Percentiles rank a stretch among this genome's conserved stretches.
Evolutionary conservation across 1,139 yeast genomes (phyloP).

Genomic region (Pneumocystis murina): DNA sequence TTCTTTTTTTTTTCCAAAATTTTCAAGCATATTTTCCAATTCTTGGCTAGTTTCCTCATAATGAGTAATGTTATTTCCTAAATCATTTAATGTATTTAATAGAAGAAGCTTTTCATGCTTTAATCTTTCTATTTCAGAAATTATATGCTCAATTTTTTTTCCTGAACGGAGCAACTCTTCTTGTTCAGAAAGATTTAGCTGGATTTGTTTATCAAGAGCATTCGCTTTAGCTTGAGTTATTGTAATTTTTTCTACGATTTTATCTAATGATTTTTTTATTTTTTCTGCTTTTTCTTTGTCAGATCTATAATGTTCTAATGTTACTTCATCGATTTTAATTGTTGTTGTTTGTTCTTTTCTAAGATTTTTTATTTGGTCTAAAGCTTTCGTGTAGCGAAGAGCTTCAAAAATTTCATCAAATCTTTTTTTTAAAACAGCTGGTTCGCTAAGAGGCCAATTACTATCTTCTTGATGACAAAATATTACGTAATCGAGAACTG

Average conservation of each 20-base stretch:
- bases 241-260: conserved; percentile 33
- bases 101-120: conserved; percentile 29
- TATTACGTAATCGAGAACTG: conserved; percentile 79
- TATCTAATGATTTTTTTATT: conserved; percentile 36
- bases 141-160: conserved; percentile 63
- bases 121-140: conserved; percentile 49
- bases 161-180: conserved; percentile 56
- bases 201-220: conserved; percentile 36
- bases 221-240: conserved; percentile 37
- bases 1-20: conserved; percentile 38
- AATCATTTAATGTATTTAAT: conserved; percentile 9
- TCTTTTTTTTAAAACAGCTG: conserved; percentile 70
- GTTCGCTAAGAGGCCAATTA: conserved; percentile 92
- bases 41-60: conserved; percentile 35
- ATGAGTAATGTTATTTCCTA: conserved; percentile 20
- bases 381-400: conserved; percentile 76
- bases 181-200: conserved; percentile 41
- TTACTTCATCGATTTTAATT: conserved; percentile 59
- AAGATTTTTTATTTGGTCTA: conserved; percentile 55
- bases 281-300: conserved; percentile 62
- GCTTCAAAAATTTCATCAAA: conserved; percentile 97
- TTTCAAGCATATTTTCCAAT: conserved; percentile 35
- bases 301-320: conserved; percentile 56
- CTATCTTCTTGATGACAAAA: conserved; percentile 98
- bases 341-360: conserved; percentile 66